Conservation (phyloP, 2,329 filamentous ascomycete genomes). For the Harringtonia aguacate region DNA sequence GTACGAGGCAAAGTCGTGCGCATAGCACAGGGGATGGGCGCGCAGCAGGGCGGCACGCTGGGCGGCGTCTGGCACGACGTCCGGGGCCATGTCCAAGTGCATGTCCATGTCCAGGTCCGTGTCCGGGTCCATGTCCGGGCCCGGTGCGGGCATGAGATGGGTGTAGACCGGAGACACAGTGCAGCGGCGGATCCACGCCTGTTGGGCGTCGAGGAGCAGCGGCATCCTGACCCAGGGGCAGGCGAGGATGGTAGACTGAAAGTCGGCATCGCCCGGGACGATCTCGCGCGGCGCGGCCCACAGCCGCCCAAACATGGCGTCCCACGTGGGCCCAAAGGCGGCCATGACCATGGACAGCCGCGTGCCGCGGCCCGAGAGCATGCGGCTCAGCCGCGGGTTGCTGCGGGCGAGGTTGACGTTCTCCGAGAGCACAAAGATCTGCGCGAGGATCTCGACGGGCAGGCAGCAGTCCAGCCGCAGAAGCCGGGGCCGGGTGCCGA, state of each 20-base stretch:
- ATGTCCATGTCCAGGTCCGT: no score
- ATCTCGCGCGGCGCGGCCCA: no score
- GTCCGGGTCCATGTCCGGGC: no score
- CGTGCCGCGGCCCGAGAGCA: slow-evolving; percentile 29
- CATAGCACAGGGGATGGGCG: no score
- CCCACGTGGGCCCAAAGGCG: slow-evolving; percentile 29
- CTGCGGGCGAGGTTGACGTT: slow-evolving; percentile 36
- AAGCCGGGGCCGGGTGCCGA: not conserved
- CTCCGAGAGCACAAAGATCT: slow-evolving; percentile 37
- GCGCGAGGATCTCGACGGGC: slow-evolving; percentile 42
- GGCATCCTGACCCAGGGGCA: slow-evolving; percentile 9
- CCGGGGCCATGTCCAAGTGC: no score
- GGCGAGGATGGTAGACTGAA: slow-evolving; percentile 13
- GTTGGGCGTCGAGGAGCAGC: slow-evolving; percentile 11
- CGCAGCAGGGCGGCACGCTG: no score
- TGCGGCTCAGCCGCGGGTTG: slow-evolving; percentile 31
- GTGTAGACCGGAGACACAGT: not conserved
- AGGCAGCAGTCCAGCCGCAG: slow-evolving; percentile 16
- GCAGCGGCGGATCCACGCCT: slow-evolving; percentile 8
- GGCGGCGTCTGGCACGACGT: no score
- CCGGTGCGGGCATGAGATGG: no score
- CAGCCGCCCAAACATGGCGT: no score
- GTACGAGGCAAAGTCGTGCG: no score
- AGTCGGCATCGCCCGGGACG: slow-evolving; percentile 9
- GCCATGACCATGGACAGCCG: slow-evolving; percentile 21